A percentile compares a stretch with the other conserved stretches of the same genome.
Conservation (phyloP, 306 rosid species). For the Vigna angularis region DNA sequence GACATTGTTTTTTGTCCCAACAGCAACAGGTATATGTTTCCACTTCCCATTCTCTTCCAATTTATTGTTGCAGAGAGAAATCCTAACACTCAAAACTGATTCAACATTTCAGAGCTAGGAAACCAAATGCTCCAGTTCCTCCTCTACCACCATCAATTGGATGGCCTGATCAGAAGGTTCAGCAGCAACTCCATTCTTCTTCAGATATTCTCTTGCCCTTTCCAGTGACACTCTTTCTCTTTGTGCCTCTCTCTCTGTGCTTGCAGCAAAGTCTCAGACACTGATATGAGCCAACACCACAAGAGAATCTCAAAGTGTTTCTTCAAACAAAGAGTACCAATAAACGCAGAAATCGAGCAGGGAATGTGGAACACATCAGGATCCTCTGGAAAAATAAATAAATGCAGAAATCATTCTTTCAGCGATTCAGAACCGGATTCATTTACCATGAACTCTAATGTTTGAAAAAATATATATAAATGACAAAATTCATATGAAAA, state of each 20-base stretch:
- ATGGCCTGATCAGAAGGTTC: conserved; percentile 50
- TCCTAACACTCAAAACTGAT: background rate
- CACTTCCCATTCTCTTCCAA: background rate
- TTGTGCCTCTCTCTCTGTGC: conserved; percentile 36
- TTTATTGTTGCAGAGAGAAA: conserved; percentile 5
- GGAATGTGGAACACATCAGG: background rate
- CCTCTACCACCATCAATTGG: conserved; percentile 46
- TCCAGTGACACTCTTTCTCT: conserved; percentile 43
- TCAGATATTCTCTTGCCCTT: conserved; percentile 58
- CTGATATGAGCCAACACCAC: conserved; percentile 31
- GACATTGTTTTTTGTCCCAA: conserved; percentile 78
- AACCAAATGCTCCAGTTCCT: conserved; percentile 40
- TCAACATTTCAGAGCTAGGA: conserved; percentile 50
- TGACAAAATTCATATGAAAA: no score
- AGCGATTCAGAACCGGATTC: conserved; percentile 14
- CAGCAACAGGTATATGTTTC: conserved; percentile 45
- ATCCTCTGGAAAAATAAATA: conserved; percentile 17
- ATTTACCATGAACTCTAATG: no score
- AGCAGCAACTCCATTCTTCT: conserved; percentile 54
- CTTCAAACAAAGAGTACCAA: conserved; percentile 16
- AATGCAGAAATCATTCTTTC: conserved; percentile 15
- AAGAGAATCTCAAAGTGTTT: conserved; percentile 31
- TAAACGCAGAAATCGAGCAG: conserved; percentile 9
- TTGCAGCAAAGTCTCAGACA: conserved; percentile 15
- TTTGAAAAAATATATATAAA: no score